Evolutionary conservation across 495 filamentous ascomycete species (phyloP).

Genomic region (Thermochaetoides thermophila): DNA sequence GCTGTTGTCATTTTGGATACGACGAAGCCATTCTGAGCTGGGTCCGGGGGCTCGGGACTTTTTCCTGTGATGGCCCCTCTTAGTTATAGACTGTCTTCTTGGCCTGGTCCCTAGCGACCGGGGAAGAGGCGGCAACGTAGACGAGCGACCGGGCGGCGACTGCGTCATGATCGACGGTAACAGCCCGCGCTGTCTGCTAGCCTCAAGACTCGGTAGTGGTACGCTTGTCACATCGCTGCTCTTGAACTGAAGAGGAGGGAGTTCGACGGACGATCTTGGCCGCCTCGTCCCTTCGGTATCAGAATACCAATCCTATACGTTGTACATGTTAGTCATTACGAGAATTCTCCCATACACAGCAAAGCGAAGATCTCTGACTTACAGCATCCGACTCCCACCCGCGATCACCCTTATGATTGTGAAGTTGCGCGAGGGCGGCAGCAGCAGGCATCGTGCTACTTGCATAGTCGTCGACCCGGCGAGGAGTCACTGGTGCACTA

Average conservation of each 20-base stretch:
- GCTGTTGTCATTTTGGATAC: slow-evolving; percentile 30
- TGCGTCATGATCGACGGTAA: slow-evolving; percentile 67
- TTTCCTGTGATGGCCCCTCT: slow-evolving; percentile 61
- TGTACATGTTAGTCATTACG: too few relatives aligned
- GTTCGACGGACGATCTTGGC: slow-evolving; percentile 49
- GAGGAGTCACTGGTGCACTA: slow-evolving; percentile 56
- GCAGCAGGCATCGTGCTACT: slow-evolving; percentile 52
- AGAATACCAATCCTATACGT: slow-evolving; percentile 61
- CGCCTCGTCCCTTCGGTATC: slow-evolving; percentile 48
- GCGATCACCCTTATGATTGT: slow-evolving; percentile 57
- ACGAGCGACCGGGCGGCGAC: slow-evolving; percentile 75
- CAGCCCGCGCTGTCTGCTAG: slow-evolving; percentile 48
- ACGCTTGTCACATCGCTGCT: slow-evolving; percentile 52
- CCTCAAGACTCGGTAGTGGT: slow-evolving; percentile 46
- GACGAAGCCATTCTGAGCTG: slow-evolving; percentile 31
- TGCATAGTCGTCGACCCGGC: slow-evolving; percentile 60
- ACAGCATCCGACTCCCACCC: slow-evolving; percentile 82
- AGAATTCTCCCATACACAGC: too few relatives aligned
- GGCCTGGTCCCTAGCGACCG: slow-evolving; percentile 45
- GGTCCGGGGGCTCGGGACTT: slow-evolving; percentile 44
- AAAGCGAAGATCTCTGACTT: slow-evolving; percentile 24
- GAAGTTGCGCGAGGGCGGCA: slow-evolving; percentile 74
- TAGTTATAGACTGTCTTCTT: slow-evolving; percentile 71
- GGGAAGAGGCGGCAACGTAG: slow-evolving; percentile 70
- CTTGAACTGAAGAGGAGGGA: slow-evolving; percentile 53